Percentiles rank a stretch among this genome's conserved stretches.
These are phyloP conservation scores for Eucalyptus erythrocorys DNA, from an alignment of 345 rosid genomes.

Conservation along the genomic window DNA sequence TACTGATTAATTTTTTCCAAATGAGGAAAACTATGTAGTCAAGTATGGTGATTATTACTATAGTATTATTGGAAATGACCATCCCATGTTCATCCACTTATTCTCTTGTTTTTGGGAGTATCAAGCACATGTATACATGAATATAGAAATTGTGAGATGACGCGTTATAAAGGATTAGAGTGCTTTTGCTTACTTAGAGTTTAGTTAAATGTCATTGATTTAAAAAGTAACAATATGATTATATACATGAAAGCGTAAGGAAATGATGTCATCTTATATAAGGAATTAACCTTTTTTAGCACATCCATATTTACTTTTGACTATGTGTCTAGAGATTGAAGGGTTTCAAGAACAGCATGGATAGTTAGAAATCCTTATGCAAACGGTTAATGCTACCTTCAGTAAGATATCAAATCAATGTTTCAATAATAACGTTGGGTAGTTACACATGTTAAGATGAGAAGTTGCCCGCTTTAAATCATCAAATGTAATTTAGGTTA, in stretches of 20 bases:
- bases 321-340: not conserved
- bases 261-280: not conserved
- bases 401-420: not conserved
- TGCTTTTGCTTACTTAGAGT: not conserved
- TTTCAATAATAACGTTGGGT: not conserved
- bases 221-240: too few species aligned
- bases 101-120: fast-evolving
- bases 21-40: not conserved
- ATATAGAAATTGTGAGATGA: not conserved
- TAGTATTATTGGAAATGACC: not conserved
- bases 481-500: not conserved
- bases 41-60: not conserved
- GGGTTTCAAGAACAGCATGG: fast-evolving
- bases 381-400: not conserved
- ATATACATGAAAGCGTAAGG: not conserved
- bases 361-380: not conserved
- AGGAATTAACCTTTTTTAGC: not conserved
- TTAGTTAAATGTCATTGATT: not conserved
- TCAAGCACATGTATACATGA: not conserved
- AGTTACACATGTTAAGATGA: not conserved
- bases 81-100: fast-evolving
- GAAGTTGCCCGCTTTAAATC: not conserved
- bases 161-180: not conserved
- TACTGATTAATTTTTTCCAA: not conserved
- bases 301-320: not conserved